Conservation (phyloP, 495 filamentous ascomycete species). For the Tuber magnatum region DNA sequence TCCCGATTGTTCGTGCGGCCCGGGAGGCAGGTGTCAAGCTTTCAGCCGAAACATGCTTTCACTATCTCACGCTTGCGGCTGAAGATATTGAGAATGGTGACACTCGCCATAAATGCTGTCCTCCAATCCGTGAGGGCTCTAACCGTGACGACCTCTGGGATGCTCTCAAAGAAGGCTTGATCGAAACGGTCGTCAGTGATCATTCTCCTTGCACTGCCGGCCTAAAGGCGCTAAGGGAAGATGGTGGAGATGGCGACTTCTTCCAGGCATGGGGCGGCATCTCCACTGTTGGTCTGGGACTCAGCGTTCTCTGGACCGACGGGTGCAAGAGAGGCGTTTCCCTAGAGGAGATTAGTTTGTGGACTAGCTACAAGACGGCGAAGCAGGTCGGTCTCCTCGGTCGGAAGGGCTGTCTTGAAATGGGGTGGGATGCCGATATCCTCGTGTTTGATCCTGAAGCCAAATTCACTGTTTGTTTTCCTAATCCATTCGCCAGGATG, state of each 20-base stretch:
- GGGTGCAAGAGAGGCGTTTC: slow-evolving; percentile 50
- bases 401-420: slow-evolving; percentile 71
- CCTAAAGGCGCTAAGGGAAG: slow-evolving; percentile 66
- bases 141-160: slow-evolving; percentile 90
- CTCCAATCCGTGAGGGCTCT: slow-evolving; percentile 72
- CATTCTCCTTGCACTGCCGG: slow-evolving; percentile 94
- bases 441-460: slow-evolving; percentile 83
- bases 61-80: slow-evolving; percentile 86
- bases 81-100: slow-evolving; percentile 83
- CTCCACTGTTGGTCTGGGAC: slow-evolving; percentile 82
- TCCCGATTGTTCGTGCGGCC: slow-evolving; percentile 75
- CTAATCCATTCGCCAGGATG: background rate
- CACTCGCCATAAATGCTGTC: slow-evolving; percentile 95
- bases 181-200: slow-evolving; percentile 91
- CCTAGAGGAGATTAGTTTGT: slow-evolving; percentile 68
- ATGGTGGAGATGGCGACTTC: slow-evolving; percentile 62
- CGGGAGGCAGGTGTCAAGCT: slow-evolving; percentile 74
- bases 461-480: slow-evolving; percentile 60
- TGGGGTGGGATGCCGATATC: slow-evolving; percentile 86
- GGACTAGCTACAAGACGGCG: slow-evolving; percentile 83
- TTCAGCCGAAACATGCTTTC: slow-evolving; percentile 96
- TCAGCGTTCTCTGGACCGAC: slow-evolving; percentile 85
- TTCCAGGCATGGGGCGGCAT: slow-evolving; percentile 95
- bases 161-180: slow-evolving; percentile 65
- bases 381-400: slow-evolving; percentile 81